These are phyloP conservation scores for Auriscalpium vulgare DNA, from an alignment of 768 basidiomycete genomes.

Conservation along the genomic window DNA sequence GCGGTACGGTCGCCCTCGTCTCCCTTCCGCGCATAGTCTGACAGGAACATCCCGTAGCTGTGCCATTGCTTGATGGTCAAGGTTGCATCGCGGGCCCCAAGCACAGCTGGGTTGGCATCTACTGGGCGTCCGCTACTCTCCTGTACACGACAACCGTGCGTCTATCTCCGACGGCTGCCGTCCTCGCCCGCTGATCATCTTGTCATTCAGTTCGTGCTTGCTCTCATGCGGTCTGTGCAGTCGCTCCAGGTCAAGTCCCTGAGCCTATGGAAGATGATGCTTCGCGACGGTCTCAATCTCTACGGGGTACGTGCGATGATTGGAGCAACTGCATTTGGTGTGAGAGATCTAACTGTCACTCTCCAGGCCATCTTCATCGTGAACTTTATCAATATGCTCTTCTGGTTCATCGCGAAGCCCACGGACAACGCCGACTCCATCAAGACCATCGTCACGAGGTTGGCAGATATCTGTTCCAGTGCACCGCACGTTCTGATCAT, in stretches of 20 bases:
- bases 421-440: conserved; percentile 55
- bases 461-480: neutral
- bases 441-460: conserved; percentile 74
- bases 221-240: conserved; percentile 48
- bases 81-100: conserved; percentile 84
- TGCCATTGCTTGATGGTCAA: conserved; percentile 64
- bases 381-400: conserved; percentile 77
- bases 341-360: neutral
- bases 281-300: conserved; percentile 82
- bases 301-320: conserved; percentile 47
- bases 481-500: neutral
- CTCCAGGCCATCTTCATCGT: conserved; percentile 64
- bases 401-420: conserved; percentile 79
- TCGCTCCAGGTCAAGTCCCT: conserved; percentile 53
- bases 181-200: neutral
- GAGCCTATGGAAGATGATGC: conserved; percentile 78
- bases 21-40: conserved; percentile 3
- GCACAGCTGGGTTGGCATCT: conserved; percentile 75
- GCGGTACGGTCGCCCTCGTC: conserved; percentile 35
- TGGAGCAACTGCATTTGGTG: too few species aligned
- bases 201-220: conserved; percentile 43
- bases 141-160: conserved; percentile 64
- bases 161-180: neutral
- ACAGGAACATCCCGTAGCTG: conserved; percentile 33
- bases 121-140: conserved; percentile 74